Evolutionary conservation across 768 basidiomycete genomes (phyloP).

Genomic region (Pilatotrama ljubarskyi): DNA sequence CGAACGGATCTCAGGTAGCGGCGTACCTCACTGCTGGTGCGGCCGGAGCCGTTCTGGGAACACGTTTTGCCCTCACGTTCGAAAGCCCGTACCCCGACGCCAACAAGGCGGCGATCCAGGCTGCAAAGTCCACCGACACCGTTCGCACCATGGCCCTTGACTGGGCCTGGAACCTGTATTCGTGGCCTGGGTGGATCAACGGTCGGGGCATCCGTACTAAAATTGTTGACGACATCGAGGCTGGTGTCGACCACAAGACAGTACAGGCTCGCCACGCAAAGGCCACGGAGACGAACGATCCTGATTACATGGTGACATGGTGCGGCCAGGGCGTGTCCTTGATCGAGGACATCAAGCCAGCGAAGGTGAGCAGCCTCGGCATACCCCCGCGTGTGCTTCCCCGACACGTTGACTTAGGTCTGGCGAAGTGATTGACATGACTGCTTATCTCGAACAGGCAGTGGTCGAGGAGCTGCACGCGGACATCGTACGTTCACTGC

Average conservation of each 20-base stretch:
- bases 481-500: slow-evolving; percentile 43
- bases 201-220: slow-evolving; percentile 55
- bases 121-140: slow-evolving; percentile 28
- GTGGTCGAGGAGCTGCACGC: slow-evolving; percentile 53
- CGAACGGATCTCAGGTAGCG: slow-evolving; percentile 64
- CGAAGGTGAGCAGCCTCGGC: slow-evolving; percentile 37
- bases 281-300: slow-evolving; percentile 46
- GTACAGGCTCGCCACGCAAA: slow-evolving; percentile 47
- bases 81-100: slow-evolving; percentile 48
- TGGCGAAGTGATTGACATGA: slow-evolving; percentile 15
- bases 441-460: slow-evolving; percentile 39
- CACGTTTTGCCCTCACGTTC: slow-evolving; percentile 68
- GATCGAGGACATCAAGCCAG: slow-evolving; percentile 46
- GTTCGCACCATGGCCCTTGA: slow-evolving; percentile 38
- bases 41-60: slow-evolving; percentile 69
- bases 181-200: slow-evolving; percentile 39
- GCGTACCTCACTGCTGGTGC: slow-evolving; percentile 67
- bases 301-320: slow-evolving; percentile 55
- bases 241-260: slow-evolving; percentile 43
- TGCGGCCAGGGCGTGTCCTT: slow-evolving; percentile 65
- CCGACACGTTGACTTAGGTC: not conserved
- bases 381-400: not conserved
- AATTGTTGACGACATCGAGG: slow-evolving; percentile 58
- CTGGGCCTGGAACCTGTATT: slow-evolving; percentile 30
- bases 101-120: slow-evolving; percentile 36